Percentiles rank a stretch among this genome's conserved stretches.
Evolutionary conservation across 192 early-diverging fungal species (phyloP).

Genomic region (Rhizoclosmatium globosum): DNA sequence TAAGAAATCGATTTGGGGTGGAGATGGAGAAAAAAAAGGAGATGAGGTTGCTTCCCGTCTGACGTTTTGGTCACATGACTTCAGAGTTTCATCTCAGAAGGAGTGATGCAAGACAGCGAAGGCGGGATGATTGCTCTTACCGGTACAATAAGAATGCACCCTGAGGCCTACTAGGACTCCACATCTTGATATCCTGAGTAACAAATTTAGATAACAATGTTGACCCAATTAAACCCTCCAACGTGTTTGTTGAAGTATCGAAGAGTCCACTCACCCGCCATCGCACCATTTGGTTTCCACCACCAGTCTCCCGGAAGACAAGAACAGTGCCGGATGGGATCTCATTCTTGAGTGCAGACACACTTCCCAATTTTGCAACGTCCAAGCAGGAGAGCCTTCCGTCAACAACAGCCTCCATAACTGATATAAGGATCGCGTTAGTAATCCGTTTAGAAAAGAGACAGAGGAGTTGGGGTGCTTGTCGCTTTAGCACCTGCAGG

Average conservation of each 20-base stretch:
- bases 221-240: neutral
- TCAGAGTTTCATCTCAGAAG: neutral
- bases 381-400: too few relatives aligned
- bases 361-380: too few relatives aligned
- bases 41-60: neutral
- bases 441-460: too few relatives aligned
- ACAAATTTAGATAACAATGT: neutral
- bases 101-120: neutral
- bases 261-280: neutral
- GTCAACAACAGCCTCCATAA: too few relatives aligned
- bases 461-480: too few relatives aligned
- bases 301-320: neutral
- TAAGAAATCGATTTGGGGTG: neutral
- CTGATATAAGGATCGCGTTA: too few relatives aligned
- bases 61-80: too few relatives aligned
- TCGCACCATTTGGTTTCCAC: neutral
- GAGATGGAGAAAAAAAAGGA: neutral
- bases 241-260: neutral
- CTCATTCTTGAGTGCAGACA: too few relatives aligned
- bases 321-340: neutral
- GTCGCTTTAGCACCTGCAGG: too few relatives aligned
- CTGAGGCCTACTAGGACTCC: constrained; percentile 7
- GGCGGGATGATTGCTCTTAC: neutral
- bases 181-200: neutral
- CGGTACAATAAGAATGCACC: neutral